These are phyloP conservation scores for Sequoia sempervirens DNA, from an alignment of 75 land plant species.

Conservation along the genomic window DNA sequence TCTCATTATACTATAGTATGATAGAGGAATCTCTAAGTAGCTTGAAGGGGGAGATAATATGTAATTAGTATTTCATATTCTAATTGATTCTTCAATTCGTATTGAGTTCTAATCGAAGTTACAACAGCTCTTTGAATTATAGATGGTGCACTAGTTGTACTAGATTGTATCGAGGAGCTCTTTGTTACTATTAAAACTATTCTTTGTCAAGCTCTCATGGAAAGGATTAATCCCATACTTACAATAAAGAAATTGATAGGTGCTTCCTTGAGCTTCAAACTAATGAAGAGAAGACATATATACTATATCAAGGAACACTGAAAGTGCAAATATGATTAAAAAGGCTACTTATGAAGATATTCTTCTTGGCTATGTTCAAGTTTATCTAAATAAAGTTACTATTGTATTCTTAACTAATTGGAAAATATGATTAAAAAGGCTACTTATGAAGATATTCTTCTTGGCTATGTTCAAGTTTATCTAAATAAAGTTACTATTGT, in stretches of 20 bases:
- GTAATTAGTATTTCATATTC: conserved; percentile 4
- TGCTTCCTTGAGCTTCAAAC: conserved; percentile 84
- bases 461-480: conserved; percentile 90
- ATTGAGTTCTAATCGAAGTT: conserved; percentile 85
- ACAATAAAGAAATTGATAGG: conserved; percentile 96
- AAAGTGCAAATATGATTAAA: conserved; percentile 80
- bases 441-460: conserved; percentile 83
- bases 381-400: conserved; percentile 92
- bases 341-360: conserved; percentile 90
- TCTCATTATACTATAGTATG: no score
- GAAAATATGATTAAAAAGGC: conserved; percentile 84
- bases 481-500: conserved; percentile 94
- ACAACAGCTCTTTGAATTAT: conserved; percentile 80
- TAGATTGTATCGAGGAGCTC: conserved; percentile 87
- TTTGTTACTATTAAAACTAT: conserved; percentile 90
- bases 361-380: conserved; percentile 84
- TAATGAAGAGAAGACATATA: conserved; percentile 73
- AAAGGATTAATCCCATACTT: conserved; percentile 84
- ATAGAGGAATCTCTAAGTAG: no score
- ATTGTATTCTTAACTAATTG: conserved; percentile 95
- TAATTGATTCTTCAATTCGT: conserved; percentile 70
- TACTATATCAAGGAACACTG: conserved; percentile 58
- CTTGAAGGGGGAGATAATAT: no score
- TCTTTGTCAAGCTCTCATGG: conserved; percentile 85
- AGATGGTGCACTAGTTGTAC: conserved; percentile 86